Percentiles rank a stretch among this genome's conserved stretches.
phyloP scores from a whole-genome alignment of 805 yeast species.

The Hagleromyces aurorensis region DNA sequence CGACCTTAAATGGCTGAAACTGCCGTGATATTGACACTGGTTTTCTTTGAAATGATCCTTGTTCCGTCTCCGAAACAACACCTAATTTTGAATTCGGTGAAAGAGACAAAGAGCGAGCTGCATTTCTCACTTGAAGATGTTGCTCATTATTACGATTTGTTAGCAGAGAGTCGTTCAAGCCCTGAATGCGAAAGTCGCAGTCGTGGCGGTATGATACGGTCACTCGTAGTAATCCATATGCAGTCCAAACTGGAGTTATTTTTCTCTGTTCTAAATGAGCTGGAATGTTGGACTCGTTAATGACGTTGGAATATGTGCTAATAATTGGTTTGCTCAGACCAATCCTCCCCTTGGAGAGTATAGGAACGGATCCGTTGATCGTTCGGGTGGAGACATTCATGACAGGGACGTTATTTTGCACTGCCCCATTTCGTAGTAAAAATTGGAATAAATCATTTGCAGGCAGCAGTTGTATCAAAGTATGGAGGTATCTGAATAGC shows the following conservation, averaged over 20 bases:
- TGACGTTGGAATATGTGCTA: conserved; percentile 27
- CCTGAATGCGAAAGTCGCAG: conserved; percentile 48
- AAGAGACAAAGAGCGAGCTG: conserved; percentile 18
- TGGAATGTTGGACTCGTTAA: conserved; percentile 31
- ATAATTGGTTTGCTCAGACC: conserved; percentile 70
- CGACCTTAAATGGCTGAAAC: conserved; percentile 33
- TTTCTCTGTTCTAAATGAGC: conserved; percentile 54
- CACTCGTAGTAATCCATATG: conserved; percentile 62
- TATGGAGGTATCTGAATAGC: conserved; percentile 64
- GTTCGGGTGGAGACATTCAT: conserved; percentile 51
- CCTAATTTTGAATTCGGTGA: conserved; percentile 21
- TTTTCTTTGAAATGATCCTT: conserved; percentile 16
- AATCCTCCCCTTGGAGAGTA: conserved; percentile 72
- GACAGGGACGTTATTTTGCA: conserved; percentile 22
- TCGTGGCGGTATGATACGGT: conserved; percentile 76
- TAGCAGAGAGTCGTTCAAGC: conserved; percentile 6
- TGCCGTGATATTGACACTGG: conserved; percentile 19
- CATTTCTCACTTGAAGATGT: conserved; percentile 3
- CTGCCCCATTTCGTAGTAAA: conserved; percentile 34
- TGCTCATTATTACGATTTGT: conserved; percentile 3
- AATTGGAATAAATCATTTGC: conserved; percentile 49
- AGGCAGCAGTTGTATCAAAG: conserved; percentile 63
- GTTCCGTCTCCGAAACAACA: conserved; percentile 13
- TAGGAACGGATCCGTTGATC: conserved; percentile 70
- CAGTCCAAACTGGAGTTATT: conserved; percentile 66